Percentiles rank a stretch among this genome's conserved stretches.
phyloP scores from a whole-genome alignment of 2,329 filamentous ascomycete genomes.

The Calycina herbarum region DNA sequence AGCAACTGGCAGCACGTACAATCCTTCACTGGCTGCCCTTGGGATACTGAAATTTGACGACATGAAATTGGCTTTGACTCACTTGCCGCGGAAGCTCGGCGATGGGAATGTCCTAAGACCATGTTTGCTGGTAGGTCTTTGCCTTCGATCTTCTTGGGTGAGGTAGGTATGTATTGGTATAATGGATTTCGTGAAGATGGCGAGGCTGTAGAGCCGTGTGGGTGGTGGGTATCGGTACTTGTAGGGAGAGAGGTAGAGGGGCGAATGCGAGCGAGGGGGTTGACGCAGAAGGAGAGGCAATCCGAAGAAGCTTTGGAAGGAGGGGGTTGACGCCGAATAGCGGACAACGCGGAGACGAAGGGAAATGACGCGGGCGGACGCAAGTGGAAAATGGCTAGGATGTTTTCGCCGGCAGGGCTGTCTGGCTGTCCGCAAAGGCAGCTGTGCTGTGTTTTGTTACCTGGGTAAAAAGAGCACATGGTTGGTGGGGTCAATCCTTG shows the following conservation, averaged over 20 bases:
- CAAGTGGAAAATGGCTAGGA: neutral
- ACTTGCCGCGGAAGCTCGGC: slow-evolving; percentile 47
- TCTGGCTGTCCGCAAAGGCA: neutral
- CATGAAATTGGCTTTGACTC: slow-evolving; percentile 27
- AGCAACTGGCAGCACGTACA: neutral
- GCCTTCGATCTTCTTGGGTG: neutral
- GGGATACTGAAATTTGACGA: neutral
- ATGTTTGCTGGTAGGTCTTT: slow-evolving; percentile 20
- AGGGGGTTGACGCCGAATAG: neutral
- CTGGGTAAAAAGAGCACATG: slow-evolving; percentile 3
- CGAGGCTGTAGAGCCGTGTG: slow-evolving; percentile 7
- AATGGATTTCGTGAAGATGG: neutral
- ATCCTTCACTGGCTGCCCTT: neutral
- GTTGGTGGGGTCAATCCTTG: slow-evolving; percentile 1
- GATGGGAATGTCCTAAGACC: slow-evolving; percentile 46
- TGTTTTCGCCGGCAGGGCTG: neutral
- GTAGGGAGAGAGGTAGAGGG: neutral
- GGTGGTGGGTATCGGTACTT: neutral
- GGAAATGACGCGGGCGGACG: neutral
- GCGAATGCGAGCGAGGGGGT: neutral
- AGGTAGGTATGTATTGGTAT: neutral
- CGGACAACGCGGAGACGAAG: slow-evolving; percentile 4
- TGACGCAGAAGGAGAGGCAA: neutral
- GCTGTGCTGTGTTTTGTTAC: neutral
- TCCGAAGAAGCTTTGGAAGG: neutral